Conservation (phyloP, 2,329 filamentous ascomycete genomes). For the Talaromyces islandicus region DNA sequence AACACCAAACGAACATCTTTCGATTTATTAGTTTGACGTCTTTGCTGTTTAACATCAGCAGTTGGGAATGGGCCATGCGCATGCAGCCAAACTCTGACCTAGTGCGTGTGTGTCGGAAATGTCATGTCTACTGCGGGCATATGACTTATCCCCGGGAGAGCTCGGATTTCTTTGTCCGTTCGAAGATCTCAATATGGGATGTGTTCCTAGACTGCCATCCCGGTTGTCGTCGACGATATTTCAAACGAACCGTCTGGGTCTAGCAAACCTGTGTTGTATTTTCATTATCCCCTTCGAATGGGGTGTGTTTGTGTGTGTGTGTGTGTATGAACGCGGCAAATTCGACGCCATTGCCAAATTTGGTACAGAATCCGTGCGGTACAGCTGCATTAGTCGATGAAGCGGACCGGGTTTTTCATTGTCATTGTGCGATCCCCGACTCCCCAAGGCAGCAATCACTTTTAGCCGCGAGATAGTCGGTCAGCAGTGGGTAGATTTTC, state of each 20-base stretch:
- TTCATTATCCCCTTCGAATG: background rate
- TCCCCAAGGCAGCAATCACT: background rate
- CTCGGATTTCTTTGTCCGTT: background rate
- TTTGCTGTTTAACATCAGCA: background rate
- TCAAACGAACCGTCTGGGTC: background rate
- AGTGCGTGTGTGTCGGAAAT: background rate
- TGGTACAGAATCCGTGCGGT: background rate
- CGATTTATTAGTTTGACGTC: background rate
- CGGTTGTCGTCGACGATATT: background rate
- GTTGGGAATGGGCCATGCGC: background rate
- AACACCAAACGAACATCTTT: background rate
- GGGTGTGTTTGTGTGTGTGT: background rate
- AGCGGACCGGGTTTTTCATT: background rate
- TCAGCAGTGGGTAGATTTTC: background rate
- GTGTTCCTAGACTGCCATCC: background rate
- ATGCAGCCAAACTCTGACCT: background rate
- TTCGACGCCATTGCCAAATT: background rate
- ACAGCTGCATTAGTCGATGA: background rate
- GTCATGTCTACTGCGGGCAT: background rate
- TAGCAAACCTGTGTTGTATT: background rate
- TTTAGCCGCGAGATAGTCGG: background rate
- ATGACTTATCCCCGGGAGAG: background rate
- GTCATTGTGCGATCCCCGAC: background rate
- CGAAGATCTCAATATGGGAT: background rate
- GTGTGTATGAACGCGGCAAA: background rate